Percentiles rank a stretch among this genome's conserved stretches.
phyloP scores from a whole-genome alignment of 2,329 filamentous ascomycete species.

The Sodiomyces alkalinus region DNA sequence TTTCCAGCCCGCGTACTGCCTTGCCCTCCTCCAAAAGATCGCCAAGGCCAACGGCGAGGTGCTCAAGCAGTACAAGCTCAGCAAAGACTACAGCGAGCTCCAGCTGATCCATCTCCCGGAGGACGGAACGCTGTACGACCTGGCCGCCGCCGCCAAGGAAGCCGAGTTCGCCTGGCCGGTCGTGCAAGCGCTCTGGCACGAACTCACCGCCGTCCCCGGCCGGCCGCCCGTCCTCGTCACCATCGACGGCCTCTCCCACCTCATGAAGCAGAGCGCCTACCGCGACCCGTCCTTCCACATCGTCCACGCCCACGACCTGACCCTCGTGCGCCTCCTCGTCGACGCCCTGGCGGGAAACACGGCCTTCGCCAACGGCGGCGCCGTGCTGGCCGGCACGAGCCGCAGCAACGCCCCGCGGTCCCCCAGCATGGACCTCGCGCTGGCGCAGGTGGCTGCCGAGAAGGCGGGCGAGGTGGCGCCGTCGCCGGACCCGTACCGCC shows the following conservation, averaged over 20 bases:
- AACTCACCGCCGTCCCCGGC: conserved; percentile 42
- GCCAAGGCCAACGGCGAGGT: conserved; percentile 54
- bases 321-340: conserved; percentile 59
- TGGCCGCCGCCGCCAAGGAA: conserved; percentile 59
- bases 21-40: conserved; percentile 59
- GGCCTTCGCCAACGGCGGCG: conserved; percentile 55
- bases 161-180: conserved; percentile 65
- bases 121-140: conserved; percentile 47
- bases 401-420: conserved; percentile 52
- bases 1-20: conserved; percentile 63
- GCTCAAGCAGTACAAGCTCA: conserved; percentile 35
- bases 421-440: conserved; percentile 52
- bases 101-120: conserved; percentile 44
- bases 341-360: conserved; percentile 50
- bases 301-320: conserved; percentile 78
- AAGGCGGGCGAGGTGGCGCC: conserved; percentile 19
- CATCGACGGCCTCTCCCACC: conserved; percentile 65
- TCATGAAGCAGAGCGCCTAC: conserved; percentile 70
- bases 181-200: conserved; percentile 67
- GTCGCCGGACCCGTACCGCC: conserved; percentile 35
- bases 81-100: conserved; percentile 26
- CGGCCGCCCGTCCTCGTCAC: conserved; percentile 52
- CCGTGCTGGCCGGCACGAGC: conserved; percentile 60
- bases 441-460: conserved; percentile 32
- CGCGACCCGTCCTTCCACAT: conserved; percentile 51